Base-by-base conservation (phyloP, 2,329 filamentous ascomycete species). In the Epichloe hybrida region DNA sequence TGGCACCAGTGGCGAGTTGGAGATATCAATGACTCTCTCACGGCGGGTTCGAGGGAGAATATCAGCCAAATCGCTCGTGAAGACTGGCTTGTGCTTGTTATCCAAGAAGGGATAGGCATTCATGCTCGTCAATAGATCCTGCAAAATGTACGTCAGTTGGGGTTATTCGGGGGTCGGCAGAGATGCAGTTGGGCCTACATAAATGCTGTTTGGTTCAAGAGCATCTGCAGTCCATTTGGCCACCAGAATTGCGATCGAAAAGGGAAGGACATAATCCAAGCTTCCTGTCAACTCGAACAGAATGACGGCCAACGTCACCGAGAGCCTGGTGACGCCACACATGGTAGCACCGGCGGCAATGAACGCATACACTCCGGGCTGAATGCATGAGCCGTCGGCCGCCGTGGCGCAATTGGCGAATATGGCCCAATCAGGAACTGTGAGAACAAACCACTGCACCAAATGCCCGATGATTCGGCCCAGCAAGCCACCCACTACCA, bases 181-280 rank as follows among this genome's bases (percentile, higher is more conserved):
- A 8, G 20, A 21, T 11, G 1, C 5, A 12, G 15, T 13, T 17
- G 27, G 35, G 69, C 80, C 69, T 68, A 84, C 81, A 64, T 96
- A 97, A 55, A 98, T 96, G 65, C 88, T 95, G 49, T 88, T 76
- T 15, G 91, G 93, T 66, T 98, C 93, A 48, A 98, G 80, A 3
- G 89, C 90, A 67, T 97, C 93, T 0, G 93, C 90, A 0, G 89
- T 95, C 93, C 93, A 98, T 69, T 98, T 98, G n/a, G 91, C 83
- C 31, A 95, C 89, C 4, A 97, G 74, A 36, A 98, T 88, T 0
- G 88, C 85, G 8, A 98, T 72, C 0, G 90, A 96, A 65, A 97
- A 97, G 0, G 93, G 93, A 11, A 98, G 72, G 3, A 98, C 93
- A 60, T 97, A 94, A 64, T 97, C 88, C 46, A 97, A 73, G 64